Base-by-base conservation (phyloP, 805 yeast genomes). In the Saturnispora sanitii region DNA sequence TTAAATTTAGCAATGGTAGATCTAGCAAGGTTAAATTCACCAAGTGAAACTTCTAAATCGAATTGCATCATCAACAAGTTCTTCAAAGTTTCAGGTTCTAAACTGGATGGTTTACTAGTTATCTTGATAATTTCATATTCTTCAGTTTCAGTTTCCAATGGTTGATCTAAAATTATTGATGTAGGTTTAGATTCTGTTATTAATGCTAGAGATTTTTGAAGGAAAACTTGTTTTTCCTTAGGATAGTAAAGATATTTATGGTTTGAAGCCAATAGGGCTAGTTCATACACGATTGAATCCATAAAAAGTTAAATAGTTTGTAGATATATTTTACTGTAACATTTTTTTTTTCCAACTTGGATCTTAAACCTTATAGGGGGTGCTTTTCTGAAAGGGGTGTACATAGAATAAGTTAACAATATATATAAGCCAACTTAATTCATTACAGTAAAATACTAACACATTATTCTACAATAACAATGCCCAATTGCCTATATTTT, bases 1-100 rank as follows among this genome's bases (percentile, higher is more conserved):
- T 46, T 46, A 11, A 46, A 26, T 20, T 42, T 39, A 2, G 45
- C 26, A 17, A 46, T 37, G 16, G 45, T 37, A 4, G 39, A 35
- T n/a, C 33, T 31, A 8, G 49, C 49, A 3, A 41, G 22, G 5
- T 16, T 35, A 15, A 44, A 42, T 27, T 46, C 49, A 3, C 25
- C n/a, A 26, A 46, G 25, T 4, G 36, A 37, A 3, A 46, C n/a
- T 30, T 46, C 49, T 3, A 46, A 16, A 32, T 44, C 39, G 9
- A 44, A 33, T 35, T 43, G 45, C 41, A 46, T 30, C 4, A 42
- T 31, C n/a, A 44, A 28, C 8, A 46, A 16, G 12, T 27, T 32
- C 11, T 33, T 39, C 33, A 33, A 16, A n/a, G 42, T 39, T 3
- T 32, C 19, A 6, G 22, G 13, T 18, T 39, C 35, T 3, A 39